These are phyloP conservation scores for Carex kokanica DNA, from an alignment of 176 grass and related monocot genomes.

Conservation along the genomic window DNA sequence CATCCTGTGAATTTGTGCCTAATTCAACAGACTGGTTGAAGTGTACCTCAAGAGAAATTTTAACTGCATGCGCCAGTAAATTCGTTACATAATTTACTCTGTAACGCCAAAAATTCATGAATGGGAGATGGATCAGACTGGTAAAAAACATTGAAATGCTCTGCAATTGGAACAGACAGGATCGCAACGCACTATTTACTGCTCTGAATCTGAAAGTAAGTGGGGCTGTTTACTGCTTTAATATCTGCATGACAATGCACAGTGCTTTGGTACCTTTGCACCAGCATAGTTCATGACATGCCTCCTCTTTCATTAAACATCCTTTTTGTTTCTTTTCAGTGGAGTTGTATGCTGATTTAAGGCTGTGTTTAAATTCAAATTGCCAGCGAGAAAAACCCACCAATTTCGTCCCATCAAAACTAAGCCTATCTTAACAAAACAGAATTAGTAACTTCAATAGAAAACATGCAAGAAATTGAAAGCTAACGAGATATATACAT, in stretches of 20 bases:
- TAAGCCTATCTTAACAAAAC: too few species aligned
- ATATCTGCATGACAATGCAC: constrained; percentile 9
- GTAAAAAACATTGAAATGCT: background rate
- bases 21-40: too few species aligned
- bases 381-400: background rate
- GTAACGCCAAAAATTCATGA: background rate
- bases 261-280: background rate
- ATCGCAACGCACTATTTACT: background rate
- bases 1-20: too few species aligned
- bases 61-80: background rate
- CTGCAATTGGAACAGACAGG: background rate
- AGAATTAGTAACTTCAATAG: too few species aligned
- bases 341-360: background rate
- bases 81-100: background rate
- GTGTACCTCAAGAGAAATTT: too few species aligned
- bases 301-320: background rate
- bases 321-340: background rate
- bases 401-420: too few species aligned
- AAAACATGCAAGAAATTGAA: too few species aligned
- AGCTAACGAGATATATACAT: too few species aligned
- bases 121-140: background rate
- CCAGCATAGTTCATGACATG: constrained; percentile 1
- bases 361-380: constrained; percentile 5
- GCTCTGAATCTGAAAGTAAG: constrained; percentile 11
- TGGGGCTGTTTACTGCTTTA: background rate